Evolutionary conservation across 1,139 yeast genomes (phyloP), one percentile per base, ranked within the genome.

Genomic region (Geotrichum carabidarum): DNA sequence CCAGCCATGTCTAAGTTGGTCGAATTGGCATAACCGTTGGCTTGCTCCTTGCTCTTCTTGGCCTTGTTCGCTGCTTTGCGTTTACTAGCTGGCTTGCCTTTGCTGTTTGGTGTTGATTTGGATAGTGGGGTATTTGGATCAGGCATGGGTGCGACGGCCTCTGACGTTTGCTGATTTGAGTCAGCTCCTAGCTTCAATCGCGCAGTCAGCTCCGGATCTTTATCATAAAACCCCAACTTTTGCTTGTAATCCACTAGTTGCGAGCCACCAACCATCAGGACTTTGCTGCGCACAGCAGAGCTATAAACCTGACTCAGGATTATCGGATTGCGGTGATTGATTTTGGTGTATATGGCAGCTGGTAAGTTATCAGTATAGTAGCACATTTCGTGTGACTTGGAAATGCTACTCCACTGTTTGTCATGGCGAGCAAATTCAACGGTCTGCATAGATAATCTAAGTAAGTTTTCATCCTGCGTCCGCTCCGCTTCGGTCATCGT

Each of bases 381-480:
- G 18, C 49, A 38, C 56, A 53, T 53, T 34, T 53, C 56, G 40
- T 53, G 56, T 3, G 50, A 37, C 12, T 30, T 48, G 27, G 52
- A 48, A 31, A 53, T 44, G 27, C n/a, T 40, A 9, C 37, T 12
- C 56, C 56, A 53, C 11, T 53, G 56, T 17, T 48, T 53, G 15
- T 48, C 43, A 17, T 31, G 18, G n/a, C 35, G 22, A 1, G 43
- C 46, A 36, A 31, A 18, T 17, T 50, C 45, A 4, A 50, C 50
- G 3, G 40, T 47, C 4, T 46, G 9, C 31, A 50, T 46, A 80
- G 77, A 62, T 77, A 80, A 63, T 76, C 80, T 62, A 73, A 80
- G 57, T 79, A 78, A 31, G 74, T 79, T 60, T 82, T 78, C 67
- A 1, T 75, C 69, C 62, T 81, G 80, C 0, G 65, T 59, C 35